phyloP scores from a whole-genome alignment of 768 basidiomycete species.

The Mycena alexandri region DNA sequence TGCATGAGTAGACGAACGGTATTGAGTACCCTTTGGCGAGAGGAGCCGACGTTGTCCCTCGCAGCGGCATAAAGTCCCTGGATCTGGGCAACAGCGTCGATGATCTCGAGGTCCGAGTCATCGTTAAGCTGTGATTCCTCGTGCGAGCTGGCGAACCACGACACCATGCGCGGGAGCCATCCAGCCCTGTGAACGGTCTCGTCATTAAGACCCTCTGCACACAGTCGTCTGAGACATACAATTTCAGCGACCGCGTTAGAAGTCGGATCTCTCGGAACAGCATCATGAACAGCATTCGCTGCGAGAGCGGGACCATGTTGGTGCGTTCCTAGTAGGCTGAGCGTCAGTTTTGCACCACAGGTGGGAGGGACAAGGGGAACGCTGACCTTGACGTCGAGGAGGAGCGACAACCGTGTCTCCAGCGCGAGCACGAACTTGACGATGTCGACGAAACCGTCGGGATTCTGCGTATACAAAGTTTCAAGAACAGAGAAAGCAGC shows the following conservation, averaged over 20 bases:
- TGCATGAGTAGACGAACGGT: no score
- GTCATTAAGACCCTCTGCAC: background rate
- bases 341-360: background rate
- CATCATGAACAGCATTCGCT: slow-evolving; percentile 69
- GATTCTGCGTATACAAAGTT: slow-evolving; percentile 39
- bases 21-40: slow-evolving; percentile 57
- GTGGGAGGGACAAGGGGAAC: background rate
- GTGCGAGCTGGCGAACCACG: slow-evolving; percentile 59
- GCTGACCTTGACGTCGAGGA: slow-evolving; percentile 70
- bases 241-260: slow-evolving; percentile 71
- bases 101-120: slow-evolving; percentile 59
- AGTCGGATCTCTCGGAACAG: slow-evolving; percentile 76
- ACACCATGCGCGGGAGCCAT: slow-evolving; percentile 59
- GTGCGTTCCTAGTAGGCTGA: slow-evolving; percentile 64
- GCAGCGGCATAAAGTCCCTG: slow-evolving; percentile 66
- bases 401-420: slow-evolving; percentile 66
- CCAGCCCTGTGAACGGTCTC: slow-evolving; percentile 49
- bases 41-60: slow-evolving; percentile 58
- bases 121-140: slow-evolving; percentile 53
- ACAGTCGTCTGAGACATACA: slow-evolving; percentile 57
- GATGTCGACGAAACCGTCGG: slow-evolving; percentile 49
- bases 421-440: slow-evolving; percentile 65
- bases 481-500: background rate
- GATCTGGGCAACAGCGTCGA: slow-evolving; percentile 56
- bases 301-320: slow-evolving; percentile 63